phyloP scores from a whole-genome alignment of 305 asterid genomes.

The Lippia alba region DNA sequence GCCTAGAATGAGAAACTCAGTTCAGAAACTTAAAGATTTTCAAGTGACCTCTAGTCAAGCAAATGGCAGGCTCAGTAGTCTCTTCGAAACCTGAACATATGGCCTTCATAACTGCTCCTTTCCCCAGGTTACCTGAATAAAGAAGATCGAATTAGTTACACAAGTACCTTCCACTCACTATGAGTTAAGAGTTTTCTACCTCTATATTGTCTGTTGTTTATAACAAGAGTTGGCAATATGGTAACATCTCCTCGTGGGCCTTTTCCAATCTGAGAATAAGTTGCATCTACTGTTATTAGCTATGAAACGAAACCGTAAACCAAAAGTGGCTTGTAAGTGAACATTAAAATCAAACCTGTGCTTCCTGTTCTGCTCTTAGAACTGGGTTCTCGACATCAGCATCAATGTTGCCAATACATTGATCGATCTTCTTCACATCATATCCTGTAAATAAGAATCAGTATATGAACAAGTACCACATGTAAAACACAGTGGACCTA shows the following conservation, averaged over 20 bases:
- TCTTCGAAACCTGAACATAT: conserved; percentile 93
- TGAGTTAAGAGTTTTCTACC: conserved; percentile 45
- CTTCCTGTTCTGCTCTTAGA: conserved; percentile 84
- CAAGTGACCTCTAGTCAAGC: conserved; percentile 69
- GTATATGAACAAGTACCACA: conserved; percentile 2
- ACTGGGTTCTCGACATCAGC: conserved; percentile 78
- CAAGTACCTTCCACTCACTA: not conserved
- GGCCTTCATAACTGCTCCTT: conserved; percentile 91
- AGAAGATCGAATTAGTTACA: not conserved
- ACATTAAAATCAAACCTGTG: conserved; percentile 63
- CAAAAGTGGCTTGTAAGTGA: not conserved
- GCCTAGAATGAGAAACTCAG: not conserved
- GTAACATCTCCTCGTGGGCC: conserved; percentile 92
- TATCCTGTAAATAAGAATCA: conserved; percentile 49
- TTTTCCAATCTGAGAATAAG: conserved; percentile 69
- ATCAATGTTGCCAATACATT: conserved; percentile 82
- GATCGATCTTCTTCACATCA: conserved; percentile 70
- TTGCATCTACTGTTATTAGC: conserved; percentile 25
- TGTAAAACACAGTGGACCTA: conserved; percentile 32
- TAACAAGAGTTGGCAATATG: conserved; percentile 86
- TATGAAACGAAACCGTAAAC: not conserved
- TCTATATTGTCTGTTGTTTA: conserved; percentile 90
- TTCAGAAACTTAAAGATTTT: not conserved
- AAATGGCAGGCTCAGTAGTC: conserved; percentile 93
- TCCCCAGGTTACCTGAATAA: conserved; percentile 79